These are phyloP conservation scores for Moniliophthora roreri DNA, from an alignment of 1,284 basidiomycete genomes.

Conservation along the genomic window DNA sequence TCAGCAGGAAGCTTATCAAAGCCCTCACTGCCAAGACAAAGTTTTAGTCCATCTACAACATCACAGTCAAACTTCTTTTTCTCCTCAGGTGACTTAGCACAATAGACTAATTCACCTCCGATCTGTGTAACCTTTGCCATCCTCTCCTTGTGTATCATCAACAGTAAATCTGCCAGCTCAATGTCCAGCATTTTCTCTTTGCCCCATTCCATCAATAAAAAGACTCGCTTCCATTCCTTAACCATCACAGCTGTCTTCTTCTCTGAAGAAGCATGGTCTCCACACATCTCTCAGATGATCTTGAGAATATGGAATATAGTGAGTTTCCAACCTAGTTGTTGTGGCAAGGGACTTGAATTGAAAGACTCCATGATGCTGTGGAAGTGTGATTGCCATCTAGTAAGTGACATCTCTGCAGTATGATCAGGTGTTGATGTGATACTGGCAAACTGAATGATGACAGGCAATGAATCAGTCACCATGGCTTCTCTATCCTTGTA, in stretches of 20 bases:
- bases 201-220: constrained; percentile 18
- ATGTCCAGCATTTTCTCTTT: constrained; percentile 16
- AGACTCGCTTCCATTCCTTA: constrained; percentile 18
- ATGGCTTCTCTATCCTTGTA: no score
- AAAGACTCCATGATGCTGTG: constrained; percentile 10
- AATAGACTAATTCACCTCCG: constrained; percentile 17
- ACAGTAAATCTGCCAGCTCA: constrained; percentile 6
- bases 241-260: constrained; percentile 21
- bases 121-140: constrained; percentile 8
- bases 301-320: no score
- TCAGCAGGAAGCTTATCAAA: constrained; percentile 19
- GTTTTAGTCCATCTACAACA: constrained; percentile 5
- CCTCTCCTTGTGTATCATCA: constrained; percentile 5
- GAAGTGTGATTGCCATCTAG: constrained; percentile 13
- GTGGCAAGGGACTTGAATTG: constrained; percentile 20
- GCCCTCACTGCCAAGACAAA: constrained; percentile 16
- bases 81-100: constrained; percentile 2
- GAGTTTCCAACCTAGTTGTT: no score
- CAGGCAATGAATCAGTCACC: no score
- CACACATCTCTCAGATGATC: no score
- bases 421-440: constrained; percentile 17
- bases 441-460: constrained; percentile 15
- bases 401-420: constrained; percentile 12
- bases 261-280: constrained; percentile 25
- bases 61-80: background rate